Conservation (phyloP, 306 rosid genomes). For the Ochetophila trinervis region DNA sequence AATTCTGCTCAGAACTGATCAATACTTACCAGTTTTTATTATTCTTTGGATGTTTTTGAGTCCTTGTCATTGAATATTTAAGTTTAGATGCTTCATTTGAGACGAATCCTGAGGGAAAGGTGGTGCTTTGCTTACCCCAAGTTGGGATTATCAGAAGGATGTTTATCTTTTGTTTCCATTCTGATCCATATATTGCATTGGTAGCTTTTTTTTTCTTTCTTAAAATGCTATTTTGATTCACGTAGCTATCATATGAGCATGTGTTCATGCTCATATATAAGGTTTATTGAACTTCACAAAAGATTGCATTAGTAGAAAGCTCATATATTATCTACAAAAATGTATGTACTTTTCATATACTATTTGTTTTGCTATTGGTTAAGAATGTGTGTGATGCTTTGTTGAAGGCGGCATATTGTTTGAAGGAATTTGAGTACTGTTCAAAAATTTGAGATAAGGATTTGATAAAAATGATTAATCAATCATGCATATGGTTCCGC, state of each 20-base stretch:
- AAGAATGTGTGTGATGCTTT: constrained; percentile 16
- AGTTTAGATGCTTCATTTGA: background rate
- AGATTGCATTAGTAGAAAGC: background rate
- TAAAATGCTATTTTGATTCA: background rate
- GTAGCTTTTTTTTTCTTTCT: too few relatives aligned
- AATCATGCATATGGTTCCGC: background rate
- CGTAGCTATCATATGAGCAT: background rate
- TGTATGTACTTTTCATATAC: too few relatives aligned
- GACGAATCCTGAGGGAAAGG: background rate
- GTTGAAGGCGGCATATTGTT: constrained; percentile 6
- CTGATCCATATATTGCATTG: too few relatives aligned
- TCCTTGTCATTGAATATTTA: background rate
- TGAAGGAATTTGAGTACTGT: background rate
- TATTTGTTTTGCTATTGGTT: background rate
- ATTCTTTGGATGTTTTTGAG: background rate
- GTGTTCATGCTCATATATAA: background rate
- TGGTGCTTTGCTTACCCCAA: background rate
- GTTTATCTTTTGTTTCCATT: too few relatives aligned
- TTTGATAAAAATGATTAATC: background rate
- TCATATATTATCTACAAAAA: too few relatives aligned
- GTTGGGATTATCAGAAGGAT: too few relatives aligned
- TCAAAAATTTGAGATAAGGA: background rate
- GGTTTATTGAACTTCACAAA: background rate
- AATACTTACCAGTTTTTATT: background rate
- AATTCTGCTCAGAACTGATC: too few relatives aligned